These are phyloP conservation scores for Paraphoma chrysanthemicola DNA, from an alignment of 2,329 filamentous ascomycete species.

Conservation along the genomic window DNA sequence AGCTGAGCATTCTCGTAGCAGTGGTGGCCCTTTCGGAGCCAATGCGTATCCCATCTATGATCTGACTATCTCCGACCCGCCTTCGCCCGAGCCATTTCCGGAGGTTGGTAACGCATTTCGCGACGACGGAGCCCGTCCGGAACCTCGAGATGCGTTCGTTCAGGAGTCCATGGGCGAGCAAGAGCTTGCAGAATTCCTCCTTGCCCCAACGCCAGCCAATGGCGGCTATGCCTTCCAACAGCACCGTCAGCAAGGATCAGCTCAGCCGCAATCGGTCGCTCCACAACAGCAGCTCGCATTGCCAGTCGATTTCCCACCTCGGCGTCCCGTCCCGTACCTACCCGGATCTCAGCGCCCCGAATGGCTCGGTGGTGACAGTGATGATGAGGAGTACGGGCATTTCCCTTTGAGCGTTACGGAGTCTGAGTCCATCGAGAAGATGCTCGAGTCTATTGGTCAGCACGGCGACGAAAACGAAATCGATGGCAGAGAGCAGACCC, in stretches of 20 bases:
- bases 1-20: background rate
- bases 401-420: conserved; percentile 19
- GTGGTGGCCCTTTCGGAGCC: background rate
- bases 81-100: conserved; percentile 17
- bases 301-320: too few species aligned
- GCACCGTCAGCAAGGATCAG: background rate
- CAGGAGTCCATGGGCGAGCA: conserved; percentile 34
- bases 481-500: conserved; percentile 71
- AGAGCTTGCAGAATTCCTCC: conserved; percentile 39
- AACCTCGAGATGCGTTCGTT: conserved; percentile 21
- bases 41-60: conserved; percentile 20
- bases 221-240: conserved; percentile 23
- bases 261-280: background rate
- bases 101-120: conserved; percentile 8
- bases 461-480: conserved; percentile 45
- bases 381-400: conserved; percentile 22
- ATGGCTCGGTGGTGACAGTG: conserved; percentile 9
- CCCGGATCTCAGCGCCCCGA: background rate
- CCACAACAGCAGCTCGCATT: background rate
- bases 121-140: conserved; percentile 6
- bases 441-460: conserved; percentile 41
- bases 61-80: conserved; percentile 32
- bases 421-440: conserved; percentile 34
- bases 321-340: background rate
- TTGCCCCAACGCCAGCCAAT: conserved; percentile 18